Conservation (phyloP, 768 basidiomycete genomes). For the Tricholoma terreum region DNA sequence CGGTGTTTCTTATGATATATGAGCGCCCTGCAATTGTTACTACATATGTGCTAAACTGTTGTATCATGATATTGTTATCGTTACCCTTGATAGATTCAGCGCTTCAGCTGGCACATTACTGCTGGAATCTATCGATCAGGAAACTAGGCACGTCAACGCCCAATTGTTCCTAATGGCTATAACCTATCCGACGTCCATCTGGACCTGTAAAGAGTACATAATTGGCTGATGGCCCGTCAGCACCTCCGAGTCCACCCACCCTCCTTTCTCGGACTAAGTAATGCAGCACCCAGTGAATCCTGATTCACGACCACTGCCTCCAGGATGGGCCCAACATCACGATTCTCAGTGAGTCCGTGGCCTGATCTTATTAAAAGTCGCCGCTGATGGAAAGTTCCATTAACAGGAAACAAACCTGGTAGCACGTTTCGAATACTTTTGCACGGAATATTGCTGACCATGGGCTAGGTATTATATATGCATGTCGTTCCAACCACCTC, state of each 20-base stretch:
- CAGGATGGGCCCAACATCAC: conserved; percentile 19
- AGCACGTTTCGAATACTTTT: background rate
- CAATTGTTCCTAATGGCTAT: too few species aligned
- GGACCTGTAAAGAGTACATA: background rate
- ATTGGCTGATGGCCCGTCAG: background rate
- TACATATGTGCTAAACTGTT: too few species aligned
- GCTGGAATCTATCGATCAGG: too few species aligned
- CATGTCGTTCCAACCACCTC: conserved; percentile 9
- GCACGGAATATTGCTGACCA: background rate
- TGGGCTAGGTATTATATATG: conserved; percentile 16
- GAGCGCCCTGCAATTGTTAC: too few species aligned
- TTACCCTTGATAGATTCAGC: too few species aligned
- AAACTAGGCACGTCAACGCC: too few species aligned
- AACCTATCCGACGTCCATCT: background rate
- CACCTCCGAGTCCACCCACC: background rate
- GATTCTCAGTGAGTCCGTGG: conserved; percentile 14
- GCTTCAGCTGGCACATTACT: too few species aligned
- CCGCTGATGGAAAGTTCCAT: background rate
- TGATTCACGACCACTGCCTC: conserved; percentile 16
- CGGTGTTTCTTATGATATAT: too few species aligned
- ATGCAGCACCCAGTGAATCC: conserved; percentile 14
- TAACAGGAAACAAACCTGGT: background rate
- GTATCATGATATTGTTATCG: too few species aligned
- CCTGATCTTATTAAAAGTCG: background rate
- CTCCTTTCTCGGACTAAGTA: background rate